Conservation (phyloP, 768 basidiomycete species). For the Psilocybe azurescens region DNA sequence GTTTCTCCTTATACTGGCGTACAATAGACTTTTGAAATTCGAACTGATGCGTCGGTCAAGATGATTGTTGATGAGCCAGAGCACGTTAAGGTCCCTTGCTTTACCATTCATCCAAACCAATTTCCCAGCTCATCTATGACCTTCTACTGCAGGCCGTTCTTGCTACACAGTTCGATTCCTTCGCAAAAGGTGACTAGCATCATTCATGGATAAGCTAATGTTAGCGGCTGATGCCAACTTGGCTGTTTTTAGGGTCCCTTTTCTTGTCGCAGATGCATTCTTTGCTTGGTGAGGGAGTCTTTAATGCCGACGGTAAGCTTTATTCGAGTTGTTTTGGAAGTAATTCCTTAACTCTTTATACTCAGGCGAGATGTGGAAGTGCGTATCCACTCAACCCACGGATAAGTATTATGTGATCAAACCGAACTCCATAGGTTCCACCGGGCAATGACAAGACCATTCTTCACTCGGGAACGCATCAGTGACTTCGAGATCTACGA, state of each 20-base stretch:
- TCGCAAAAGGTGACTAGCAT: constrained; percentile 46
- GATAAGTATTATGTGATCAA: too few species aligned
- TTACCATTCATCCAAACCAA: not conserved
- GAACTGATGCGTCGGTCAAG: constrained; percentile 25
- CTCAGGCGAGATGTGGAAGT: constrained; percentile 74
- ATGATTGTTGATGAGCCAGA: constrained; percentile 49
- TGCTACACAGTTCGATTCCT: constrained; percentile 53
- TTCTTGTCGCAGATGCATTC: constrained; percentile 35
- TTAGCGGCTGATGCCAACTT: too few species aligned
- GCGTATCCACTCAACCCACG: constrained; percentile 14
- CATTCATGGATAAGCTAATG: not conserved
- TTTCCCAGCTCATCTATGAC: not conserved
- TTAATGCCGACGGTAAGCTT: constrained; percentile 59
- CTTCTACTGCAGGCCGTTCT: constrained; percentile 41
- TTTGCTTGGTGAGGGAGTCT: constrained; percentile 61
- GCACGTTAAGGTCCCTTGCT: constrained; percentile 42
- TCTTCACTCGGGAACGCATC: constrained; percentile 66
- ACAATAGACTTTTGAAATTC: not conserved
- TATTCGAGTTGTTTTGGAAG: not conserved
- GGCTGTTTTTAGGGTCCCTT: constrained; percentile 24
- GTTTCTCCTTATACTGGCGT: constrained; percentile 3
- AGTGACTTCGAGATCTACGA: constrained; percentile 68
- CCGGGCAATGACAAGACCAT: constrained; percentile 69
- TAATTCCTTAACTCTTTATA: not conserved
- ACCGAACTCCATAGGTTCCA: constrained; percentile 47